Base-by-base conservation (phyloP, 106 monocot species). In the Narthecium ossifragum region DNA sequence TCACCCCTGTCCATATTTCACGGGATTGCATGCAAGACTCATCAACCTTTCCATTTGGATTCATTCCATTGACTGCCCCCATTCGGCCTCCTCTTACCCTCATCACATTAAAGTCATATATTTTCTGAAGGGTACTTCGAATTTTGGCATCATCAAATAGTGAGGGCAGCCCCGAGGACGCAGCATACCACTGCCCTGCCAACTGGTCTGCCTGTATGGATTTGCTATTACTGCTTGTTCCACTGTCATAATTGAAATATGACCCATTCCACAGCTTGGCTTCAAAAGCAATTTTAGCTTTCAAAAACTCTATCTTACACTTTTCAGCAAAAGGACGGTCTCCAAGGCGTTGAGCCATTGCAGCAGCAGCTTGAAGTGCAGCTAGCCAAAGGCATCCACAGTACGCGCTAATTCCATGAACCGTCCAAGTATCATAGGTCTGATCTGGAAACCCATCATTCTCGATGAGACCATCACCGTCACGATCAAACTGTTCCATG, bases 371-470 rank as follows among this genome's bases (percentile, higher is more conserved):
- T 64, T 99, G 84, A 7, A 99, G 73, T 12, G 98, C 65, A 12
- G 98, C 86, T 46, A 99, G 84, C 91, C 91, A 99, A 0, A 99
- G 81, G 32, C 90, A 80, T 5, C 98, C 98, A 34, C 86, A 99
- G 54, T 99, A 99, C 6, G 91, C 91, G 66, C 98, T 99, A 31
- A 99, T 68, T 17, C 98, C 98, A 27, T 99, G 86, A 7, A 84
- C 98, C 0, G 90, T 99, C 98, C 98, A 99, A 31, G 90, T 72
- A 80, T 99, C 98, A 53, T 99, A 99, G 7, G 98, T 99, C 55
- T 99, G 98, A 77, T 99, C 98, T 4, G 98, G 98, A 40, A 99
- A 99, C n/a, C 98, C 98, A 70, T 99, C 98, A 34, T 99, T 99
- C 67, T 99, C 98, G 26, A 99, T 82, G 25, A 99, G 77, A n/a